A percentile compares a stretch with the other conserved stretches of the same genome.
Evolutionary conservation across 805 yeast genomes (phyloP).

Genomic region (Saccharomyces mikatae): DNA sequence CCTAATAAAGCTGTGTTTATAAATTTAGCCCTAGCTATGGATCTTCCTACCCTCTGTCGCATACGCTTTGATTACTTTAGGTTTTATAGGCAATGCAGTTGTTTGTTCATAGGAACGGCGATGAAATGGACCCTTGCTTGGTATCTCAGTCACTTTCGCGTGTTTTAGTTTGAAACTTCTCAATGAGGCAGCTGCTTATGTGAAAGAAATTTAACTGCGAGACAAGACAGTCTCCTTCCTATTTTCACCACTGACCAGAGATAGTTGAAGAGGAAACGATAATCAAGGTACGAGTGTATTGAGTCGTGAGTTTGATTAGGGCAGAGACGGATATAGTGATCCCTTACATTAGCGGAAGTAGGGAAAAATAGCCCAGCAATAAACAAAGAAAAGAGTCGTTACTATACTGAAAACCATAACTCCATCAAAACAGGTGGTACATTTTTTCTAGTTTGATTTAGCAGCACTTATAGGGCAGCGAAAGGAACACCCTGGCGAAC

Average conservation of each 20-base stretch:
- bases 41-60: background rate
- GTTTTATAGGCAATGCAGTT: background rate
- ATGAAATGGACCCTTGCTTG: background rate
- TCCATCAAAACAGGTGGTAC: background rate
- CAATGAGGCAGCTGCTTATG: background rate
- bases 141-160: background rate
- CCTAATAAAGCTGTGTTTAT: constrained; percentile 17
- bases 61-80: background rate
- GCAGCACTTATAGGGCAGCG: background rate
- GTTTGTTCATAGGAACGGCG: background rate
- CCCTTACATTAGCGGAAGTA: background rate
- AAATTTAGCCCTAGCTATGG: constrained; percentile 5
- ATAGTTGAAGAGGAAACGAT: background rate
- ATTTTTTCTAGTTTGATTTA: background rate
- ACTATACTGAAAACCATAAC: background rate
- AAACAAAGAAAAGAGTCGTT: background rate
- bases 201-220: background rate
- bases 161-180: background rate
- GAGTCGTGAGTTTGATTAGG: background rate
- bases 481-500: background rate
- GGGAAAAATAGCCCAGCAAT: background rate
- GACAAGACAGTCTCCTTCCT: background rate
- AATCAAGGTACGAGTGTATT: background rate
- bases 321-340: background rate
- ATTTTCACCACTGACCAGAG: background rate